These are phyloP conservation scores for Trichoderma guizhouense DNA, from an alignment of 2,329 filamentous ascomycete genomes.

Conservation along the genomic window DNA sequence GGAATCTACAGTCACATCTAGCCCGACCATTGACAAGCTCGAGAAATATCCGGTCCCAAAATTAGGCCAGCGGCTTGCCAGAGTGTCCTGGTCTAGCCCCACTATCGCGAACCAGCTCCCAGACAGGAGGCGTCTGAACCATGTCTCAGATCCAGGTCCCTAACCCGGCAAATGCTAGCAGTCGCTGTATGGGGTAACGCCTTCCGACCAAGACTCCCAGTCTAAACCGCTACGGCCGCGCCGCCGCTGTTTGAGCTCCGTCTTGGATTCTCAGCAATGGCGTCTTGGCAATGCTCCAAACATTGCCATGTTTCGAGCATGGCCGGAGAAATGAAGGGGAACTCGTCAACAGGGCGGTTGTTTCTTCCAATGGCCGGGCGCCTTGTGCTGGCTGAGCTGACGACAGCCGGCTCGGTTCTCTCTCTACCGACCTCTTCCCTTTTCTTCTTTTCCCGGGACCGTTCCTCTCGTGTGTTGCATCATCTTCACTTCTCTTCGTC, in stretches of 20 bases:
- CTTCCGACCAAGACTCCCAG: not conserved
- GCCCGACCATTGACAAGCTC: not conserved
- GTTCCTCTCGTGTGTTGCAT: constrained; percentile 17
- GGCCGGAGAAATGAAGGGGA: constrained; percentile 5
- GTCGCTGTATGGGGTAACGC: not conserved
- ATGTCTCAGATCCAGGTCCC: constrained; percentile 27
- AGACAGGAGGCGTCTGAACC: constrained; percentile 30
- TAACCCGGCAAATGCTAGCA: not conserved
- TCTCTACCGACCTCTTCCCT: constrained; percentile 13
- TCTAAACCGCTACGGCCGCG: constrained; percentile 9
- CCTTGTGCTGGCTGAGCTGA: not conserved
- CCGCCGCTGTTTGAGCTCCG: constrained; percentile 16
- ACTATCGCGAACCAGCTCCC: constrained; percentile 18
- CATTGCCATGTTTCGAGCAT: constrained; percentile 7
- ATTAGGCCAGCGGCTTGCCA: constrained; percentile 9
- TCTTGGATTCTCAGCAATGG: not conserved
- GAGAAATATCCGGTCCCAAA: not conserved
- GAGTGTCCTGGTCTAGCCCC: constrained; percentile 5
- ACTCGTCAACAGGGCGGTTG: not conserved
- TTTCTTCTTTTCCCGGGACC: constrained; percentile 21
- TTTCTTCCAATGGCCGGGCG: not conserved
- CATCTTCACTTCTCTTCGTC: constrained; percentile 21
- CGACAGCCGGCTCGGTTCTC: constrained; percentile 14
- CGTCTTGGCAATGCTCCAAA: constrained; percentile 13
- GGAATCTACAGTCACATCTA: not conserved